Percentiles rank a stretch among this genome's conserved stretches.
phyloP scores from a whole-genome alignment of 2,329 filamentous ascomycete genomes.

The Apiospora rasikravindrae region DNA sequence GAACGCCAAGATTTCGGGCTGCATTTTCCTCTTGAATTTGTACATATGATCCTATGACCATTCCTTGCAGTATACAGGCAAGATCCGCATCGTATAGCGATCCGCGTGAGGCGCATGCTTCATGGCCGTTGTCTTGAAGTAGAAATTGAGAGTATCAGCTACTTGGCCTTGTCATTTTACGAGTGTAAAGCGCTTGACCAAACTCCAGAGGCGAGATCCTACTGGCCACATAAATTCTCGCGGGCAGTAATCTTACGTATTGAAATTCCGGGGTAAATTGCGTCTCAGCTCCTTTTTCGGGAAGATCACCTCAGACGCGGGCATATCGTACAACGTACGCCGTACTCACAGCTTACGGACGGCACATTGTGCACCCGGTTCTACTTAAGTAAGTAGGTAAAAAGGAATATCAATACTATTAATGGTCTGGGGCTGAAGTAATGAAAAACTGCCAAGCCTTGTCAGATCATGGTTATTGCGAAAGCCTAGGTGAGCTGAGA shows the following conservation, averaged over 20 bases:
- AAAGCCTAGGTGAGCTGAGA: background rate
- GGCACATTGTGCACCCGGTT: background rate
- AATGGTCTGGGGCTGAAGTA: background rate
- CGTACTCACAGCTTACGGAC: background rate
- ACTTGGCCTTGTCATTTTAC: background rate
- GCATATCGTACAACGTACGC: background rate
- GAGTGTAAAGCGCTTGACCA: background rate
- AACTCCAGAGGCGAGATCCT: background rate
- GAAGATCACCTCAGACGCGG: background rate
- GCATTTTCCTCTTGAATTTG: too few relatives aligned
- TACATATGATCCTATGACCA: background rate
- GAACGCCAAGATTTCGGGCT: background rate
- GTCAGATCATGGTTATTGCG: background rate
- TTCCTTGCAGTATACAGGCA: background rate
- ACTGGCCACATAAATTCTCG: background rate
- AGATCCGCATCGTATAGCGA: background rate
- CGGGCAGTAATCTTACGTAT: background rate
- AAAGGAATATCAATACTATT: background rate
- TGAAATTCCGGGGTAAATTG: background rate
- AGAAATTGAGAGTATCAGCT: background rate
- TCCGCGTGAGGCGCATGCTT: background rate
- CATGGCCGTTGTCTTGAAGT: background rate
- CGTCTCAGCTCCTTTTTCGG: background rate
- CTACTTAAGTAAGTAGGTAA: background rate
- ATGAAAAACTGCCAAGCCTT: background rate